Evolutionary conservation across 768 basidiomycete genomes (phyloP), one percentile per base, ranked within the genome.

Genomic region (Dioszegia crocea): DNA sequence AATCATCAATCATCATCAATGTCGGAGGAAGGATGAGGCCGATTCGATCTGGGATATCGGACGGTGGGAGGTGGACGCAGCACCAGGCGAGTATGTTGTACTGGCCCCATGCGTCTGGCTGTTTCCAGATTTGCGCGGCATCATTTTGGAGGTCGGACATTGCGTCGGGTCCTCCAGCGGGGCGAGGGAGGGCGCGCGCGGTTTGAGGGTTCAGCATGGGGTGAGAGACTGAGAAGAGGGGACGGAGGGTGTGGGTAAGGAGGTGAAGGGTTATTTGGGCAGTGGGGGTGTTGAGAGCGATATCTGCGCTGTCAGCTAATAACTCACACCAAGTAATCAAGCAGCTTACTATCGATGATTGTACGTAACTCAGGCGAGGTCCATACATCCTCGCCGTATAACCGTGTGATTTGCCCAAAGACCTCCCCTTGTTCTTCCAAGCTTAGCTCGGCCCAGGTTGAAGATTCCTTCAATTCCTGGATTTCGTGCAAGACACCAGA

Each of bases 1-100:
- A 77, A 47, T 77, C 76, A 55, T 77, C 76, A 64, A 77, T 67
- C 44, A 77, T 39, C 31, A 67, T 64, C 24, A 77, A 39, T 1
- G 71, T 73, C 5, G 76, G 74, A 10, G 76, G 76, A n/a, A 77
- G 50, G 24, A 77, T 65, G 33, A 73, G 17, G 0, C 70, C 70
- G 17, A 77, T 73, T 14, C 64, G 56, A 43, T 51, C 38, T 38
- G 69, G 64, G 14, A 71, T 36, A 2, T 67, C 52, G 2, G 12
- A n/a, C 3, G 48, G 14, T 0, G 52, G 4, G 6, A 71, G 47
- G 3, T 61, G 58, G 4, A 26, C 11, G 10, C 53, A 53, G 21
- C 59, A 56, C 57, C 58, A 74, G 2, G 53, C 44, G 12, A 74
- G 59, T 33, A 69, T 41, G 49, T 69, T 69, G 51, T 64, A 50